Conservation (phyloP, 2,329 filamentous ascomycete genomes). For the Trichoderma sp. region DNA sequence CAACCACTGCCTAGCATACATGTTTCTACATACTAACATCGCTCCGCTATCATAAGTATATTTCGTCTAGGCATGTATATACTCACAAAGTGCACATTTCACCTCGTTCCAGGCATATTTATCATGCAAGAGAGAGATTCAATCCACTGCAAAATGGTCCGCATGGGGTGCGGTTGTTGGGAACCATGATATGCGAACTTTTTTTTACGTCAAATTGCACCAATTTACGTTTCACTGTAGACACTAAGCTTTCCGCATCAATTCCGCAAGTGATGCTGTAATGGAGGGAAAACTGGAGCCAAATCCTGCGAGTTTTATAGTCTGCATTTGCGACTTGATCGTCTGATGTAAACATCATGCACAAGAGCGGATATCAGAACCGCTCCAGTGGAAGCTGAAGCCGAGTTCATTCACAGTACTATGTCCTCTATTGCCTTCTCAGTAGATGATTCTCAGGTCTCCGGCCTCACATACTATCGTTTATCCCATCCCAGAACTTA, state of each 20-base stretch:
- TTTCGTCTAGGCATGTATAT: background rate
- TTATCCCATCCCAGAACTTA: too few relatives aligned
- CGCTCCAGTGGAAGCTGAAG: background rate
- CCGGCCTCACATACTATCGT: accelerated
- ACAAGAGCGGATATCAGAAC: background rate
- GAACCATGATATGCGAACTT: background rate
- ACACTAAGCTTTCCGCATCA: too few relatives aligned
- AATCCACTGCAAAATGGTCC: background rate
- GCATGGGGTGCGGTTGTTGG: background rate
- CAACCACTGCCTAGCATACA: background rate
- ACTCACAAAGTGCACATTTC: background rate
- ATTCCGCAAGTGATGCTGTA: background rate
- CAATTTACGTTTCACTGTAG: background rate
- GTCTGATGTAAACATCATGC: background rate
- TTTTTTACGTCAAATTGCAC: background rate
- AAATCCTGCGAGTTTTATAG: background rate
- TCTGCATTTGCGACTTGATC: background rate
- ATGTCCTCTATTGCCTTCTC: background rate
- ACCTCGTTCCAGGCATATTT: background rate
- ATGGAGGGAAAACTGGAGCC: background rate
- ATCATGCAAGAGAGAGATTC: background rate
- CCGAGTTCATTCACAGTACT: background rate
- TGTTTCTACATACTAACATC: background rate
- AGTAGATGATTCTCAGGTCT: background rate
- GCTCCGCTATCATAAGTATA: background rate